Percentiles rank a stretch among this genome's conserved stretches.
Evolutionary conservation across 441 rosid species (phyloP).

Genomic region (Iberis amara): DNA sequence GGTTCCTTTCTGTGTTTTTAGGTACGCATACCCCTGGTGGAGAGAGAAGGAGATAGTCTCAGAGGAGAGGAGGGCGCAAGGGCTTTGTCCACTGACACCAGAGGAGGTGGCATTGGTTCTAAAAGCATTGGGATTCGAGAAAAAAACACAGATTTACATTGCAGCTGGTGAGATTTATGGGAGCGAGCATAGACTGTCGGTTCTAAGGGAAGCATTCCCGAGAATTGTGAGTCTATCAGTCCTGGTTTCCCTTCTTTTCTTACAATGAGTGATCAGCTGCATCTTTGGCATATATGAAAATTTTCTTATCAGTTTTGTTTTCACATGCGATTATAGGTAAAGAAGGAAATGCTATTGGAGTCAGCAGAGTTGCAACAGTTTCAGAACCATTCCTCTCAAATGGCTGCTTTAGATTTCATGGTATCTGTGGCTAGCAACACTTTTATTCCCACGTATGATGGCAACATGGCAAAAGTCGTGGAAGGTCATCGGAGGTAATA

Average conservation of each 20-base stretch:
- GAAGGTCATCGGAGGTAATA: constrained; percentile 95
- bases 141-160: constrained; percentile 73
- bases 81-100: constrained; percentile 92
- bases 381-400: constrained; percentile 97
- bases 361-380: constrained; percentile 66
- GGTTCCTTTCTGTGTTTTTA: constrained; percentile 32
- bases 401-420: constrained; percentile 98
- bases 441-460: constrained; percentile 90
- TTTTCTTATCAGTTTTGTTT: constrained; percentile 8
- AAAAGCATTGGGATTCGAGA: constrained; percentile 66
- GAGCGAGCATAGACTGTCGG: constrained; percentile 68
- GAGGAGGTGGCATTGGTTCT: constrained; percentile 80
- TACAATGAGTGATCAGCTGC: neutral
- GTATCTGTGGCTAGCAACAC: constrained; percentile 86
- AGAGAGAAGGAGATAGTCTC: constrained; percentile 93
- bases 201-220: constrained; percentile 77
- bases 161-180: constrained; percentile 99
- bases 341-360: constrained; percentile 84
- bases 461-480: constrained; percentile 98
- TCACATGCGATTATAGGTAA: constrained; percentile 54
- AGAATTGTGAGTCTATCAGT: constrained; percentile 59
- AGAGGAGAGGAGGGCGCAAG: constrained; percentile 75
- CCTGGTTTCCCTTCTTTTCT: neutral
- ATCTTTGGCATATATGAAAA: neutral
- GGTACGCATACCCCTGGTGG: constrained; percentile 99